Base-by-base conservation (phyloP, 1,139 yeast genomes). In the Taphrina communis region DNA sequence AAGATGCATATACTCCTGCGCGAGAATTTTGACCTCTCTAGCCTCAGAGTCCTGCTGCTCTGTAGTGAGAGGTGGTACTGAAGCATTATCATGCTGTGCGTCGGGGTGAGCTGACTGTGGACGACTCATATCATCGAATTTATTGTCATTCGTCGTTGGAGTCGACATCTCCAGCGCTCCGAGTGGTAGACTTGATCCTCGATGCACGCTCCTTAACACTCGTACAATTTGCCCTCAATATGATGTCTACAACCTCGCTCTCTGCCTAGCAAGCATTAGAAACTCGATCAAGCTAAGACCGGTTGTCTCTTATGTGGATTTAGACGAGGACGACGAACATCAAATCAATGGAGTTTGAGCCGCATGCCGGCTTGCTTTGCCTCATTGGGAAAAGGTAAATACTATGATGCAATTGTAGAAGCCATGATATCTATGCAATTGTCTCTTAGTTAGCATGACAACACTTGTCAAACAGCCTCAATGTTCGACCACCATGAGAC, bases 21-120 rank as follows among this genome's bases (percentile, higher is more conserved):
- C 67, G 36, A 63, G 17, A 9, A 50, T 42, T 25, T 39, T 56
- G 55, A 63, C 55, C 36, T 63, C 67, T 19, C 17, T 36, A 14
- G 51, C 42, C n/a, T 63, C 67, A 14, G 61, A 21, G 12, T 56
- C 61, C 17, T 63, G 61, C 21, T 35, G 46, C 41, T 60, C 65
- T 12, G 39, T 58, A 14, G 62, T 44, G 36, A 17, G 35, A 6
- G 31, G 35, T 8, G 42, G 21, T 7, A 44, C 53, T 11, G 51
- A 36, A 9, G 53, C 48, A 19, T 11, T 39, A n/a, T 31, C 62
- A 14, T 42, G 52, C 14, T 42, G 62, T 14, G n/a, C 25, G 5
- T 58, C 62, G 17, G 62, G 62, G 6, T 21, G 52, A 11, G 62
- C 31, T 7, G 62, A 58, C 25, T 58, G 62, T 14, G 62, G 62